phyloP scores from a whole-genome alignment of 2,329 filamentous ascomycete species.

The Ophiostoma himal-ulmi region DNA sequence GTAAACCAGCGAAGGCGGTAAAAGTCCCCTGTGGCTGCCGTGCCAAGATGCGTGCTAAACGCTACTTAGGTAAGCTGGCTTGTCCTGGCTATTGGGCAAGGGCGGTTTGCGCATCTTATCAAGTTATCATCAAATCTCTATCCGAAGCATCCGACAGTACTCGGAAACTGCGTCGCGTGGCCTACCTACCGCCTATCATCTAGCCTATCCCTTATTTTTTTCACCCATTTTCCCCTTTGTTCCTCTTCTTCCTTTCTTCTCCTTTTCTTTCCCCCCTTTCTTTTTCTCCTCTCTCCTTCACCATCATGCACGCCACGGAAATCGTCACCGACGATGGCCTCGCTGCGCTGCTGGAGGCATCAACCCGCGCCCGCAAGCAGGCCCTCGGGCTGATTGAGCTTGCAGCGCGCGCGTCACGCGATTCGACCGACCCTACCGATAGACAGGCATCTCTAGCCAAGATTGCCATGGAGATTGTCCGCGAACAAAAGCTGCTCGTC shows the following conservation, averaged over 20 bases:
- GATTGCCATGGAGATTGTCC: constrained; percentile 53
- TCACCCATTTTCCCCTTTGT: background rate
- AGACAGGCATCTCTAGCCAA: constrained; percentile 32
- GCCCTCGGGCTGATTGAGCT: constrained; percentile 59
- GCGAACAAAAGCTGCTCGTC: constrained; percentile 72
- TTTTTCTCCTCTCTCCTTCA: background rate
- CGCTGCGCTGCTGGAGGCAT: constrained; percentile 62
- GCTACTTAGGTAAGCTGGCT: background rate
- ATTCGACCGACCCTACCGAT: constrained; percentile 32
- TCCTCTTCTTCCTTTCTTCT: background rate
- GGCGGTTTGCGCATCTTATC: background rate
- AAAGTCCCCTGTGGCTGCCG: background rate
- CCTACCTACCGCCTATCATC: background rate
- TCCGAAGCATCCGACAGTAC: background rate
- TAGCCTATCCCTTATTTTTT: background rate
- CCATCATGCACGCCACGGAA: constrained; percentile 48
- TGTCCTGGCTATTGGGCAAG: background rate
- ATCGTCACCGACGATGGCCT: constrained; percentile 62
- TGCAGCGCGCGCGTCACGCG: constrained; percentile 32
- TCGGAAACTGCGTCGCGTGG: background rate
- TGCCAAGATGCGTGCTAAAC: background rate
- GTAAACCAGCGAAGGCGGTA: background rate
- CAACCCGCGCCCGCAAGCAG: constrained; percentile 66
- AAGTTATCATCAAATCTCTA: constrained; percentile 7
- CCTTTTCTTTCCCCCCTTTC: background rate